Conservation (phyloP, 352 stramenopile species). For the Globisporangium heterothallicum region DNA sequence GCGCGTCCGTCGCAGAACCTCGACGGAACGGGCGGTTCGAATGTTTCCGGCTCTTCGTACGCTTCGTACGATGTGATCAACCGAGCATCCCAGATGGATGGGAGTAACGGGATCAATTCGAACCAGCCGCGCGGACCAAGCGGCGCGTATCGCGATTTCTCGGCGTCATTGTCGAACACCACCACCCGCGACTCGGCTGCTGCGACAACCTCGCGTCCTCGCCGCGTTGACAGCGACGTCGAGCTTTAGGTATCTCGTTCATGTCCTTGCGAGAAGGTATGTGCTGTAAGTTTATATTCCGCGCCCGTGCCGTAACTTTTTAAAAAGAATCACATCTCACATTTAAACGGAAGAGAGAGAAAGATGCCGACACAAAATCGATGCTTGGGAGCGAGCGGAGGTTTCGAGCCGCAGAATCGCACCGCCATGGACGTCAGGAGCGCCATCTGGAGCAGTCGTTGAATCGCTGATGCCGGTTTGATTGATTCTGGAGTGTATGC, state of each 20-base stretch:
- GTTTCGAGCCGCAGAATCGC: too few species aligned
- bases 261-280: not conserved
- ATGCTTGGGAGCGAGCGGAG: too few species aligned
- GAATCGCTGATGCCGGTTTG: not conserved
- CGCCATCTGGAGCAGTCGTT: not conserved
- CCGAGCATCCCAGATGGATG: conserved; percentile 7
- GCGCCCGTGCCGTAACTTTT: too few species aligned
- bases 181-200: conserved; percentile 3
- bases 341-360: too few species aligned
- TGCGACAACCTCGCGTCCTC: conserved; percentile 12
- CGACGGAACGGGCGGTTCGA: conserved; percentile 13
- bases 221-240: conserved; percentile 56
- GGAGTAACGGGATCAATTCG: conserved; percentile 10
- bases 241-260: conserved; percentile 31
- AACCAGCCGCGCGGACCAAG: conserved; percentile 29
- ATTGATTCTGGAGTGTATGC: not conserved
- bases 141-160: conserved; percentile 13
- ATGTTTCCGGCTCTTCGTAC: conserved; percentile 14
- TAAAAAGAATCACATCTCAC: too few species aligned
- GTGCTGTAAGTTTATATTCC: not conserved
- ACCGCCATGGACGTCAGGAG: too few species aligned
- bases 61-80: conserved; percentile 20
- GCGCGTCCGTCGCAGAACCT: conserved; percentile 12
- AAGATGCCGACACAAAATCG: too few species aligned
- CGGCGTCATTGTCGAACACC: conserved; percentile 12